A percentile compares a stretch with the other conserved stretches of the same genome.
Evolutionary conservation across 805 yeast genomes (phyloP).

Genomic region (Clavispora fructus): DNA sequence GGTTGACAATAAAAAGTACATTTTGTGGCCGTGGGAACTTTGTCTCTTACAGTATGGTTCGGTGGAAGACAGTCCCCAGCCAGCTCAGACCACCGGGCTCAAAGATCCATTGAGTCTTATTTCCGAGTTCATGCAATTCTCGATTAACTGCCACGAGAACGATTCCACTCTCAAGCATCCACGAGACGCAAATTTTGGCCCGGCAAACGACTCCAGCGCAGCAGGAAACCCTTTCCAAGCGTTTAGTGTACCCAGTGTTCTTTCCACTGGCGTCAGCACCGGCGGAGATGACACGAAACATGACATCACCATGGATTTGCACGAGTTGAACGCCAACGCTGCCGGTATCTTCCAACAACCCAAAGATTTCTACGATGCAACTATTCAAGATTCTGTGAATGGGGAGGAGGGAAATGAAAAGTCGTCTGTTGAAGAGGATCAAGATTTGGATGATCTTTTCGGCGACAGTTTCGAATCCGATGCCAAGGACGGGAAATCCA

Average conservation of each 20-base stretch:
- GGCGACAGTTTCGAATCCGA: constrained; percentile 14
- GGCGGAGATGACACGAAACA: constrained; percentile 6
- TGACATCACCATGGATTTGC: constrained; percentile 9
- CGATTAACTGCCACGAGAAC: constrained; percentile 1
- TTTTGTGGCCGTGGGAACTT: constrained; percentile 69
- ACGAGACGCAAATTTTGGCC: not conserved
- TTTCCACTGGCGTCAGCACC: constrained; percentile 5
- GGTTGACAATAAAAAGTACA: constrained; percentile 48
- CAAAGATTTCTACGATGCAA: not conserved
- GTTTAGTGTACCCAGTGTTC: constrained; percentile 13
- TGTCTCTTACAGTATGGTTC: constrained; percentile 54
- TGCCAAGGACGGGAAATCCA: not conserved
- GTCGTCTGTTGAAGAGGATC: not conserved
- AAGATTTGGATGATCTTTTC: constrained; percentile 13
- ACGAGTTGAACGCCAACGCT: not conserved
- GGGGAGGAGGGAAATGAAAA: not conserved
- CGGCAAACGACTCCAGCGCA: not conserved
- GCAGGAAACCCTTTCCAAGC: constrained; percentile 3
- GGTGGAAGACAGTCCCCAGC: constrained; percentile 2
- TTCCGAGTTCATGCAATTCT: constrained; percentile 23
- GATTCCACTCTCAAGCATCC: not conserved
- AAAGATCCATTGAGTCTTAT: constrained; percentile 30
- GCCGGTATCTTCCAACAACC: not conserved
- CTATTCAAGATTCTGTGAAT: not conserved
- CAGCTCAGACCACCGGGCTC: not conserved